phyloP scores from a whole-genome alignment of 1,284 basidiomycete species.

The Cutaneotrichosporon spelunceum region DNA sequence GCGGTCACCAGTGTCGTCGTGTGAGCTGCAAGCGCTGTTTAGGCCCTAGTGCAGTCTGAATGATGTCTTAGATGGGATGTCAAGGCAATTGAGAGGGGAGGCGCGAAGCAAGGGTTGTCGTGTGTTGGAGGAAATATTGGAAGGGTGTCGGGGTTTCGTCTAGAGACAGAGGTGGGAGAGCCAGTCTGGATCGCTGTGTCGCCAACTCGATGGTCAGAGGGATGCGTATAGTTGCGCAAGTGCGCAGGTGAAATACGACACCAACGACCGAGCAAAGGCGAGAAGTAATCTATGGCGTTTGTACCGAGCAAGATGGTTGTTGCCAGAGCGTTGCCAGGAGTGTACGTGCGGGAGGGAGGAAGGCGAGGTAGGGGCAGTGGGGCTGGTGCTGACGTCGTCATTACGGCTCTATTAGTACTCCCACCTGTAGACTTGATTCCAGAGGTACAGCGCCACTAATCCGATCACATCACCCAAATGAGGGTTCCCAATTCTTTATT shows the following conservation, averaged over 20 bases:
- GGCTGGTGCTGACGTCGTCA: not conserved
- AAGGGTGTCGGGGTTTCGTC: not conserved
- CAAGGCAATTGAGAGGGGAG: not conserved
- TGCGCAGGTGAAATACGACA: not conserved
- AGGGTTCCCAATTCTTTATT: not conserved
- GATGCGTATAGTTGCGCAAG: too few species aligned
- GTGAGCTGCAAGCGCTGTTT: not conserved
- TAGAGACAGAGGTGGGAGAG: not conserved
- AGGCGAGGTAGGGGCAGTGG: not conserved
- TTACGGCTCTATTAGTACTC: not conserved
- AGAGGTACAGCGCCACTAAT: not conserved
- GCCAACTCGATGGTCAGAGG: too few species aligned
- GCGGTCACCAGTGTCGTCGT: not conserved
- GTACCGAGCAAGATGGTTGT: too few species aligned
- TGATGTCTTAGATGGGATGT: not conserved
- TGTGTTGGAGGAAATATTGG: not conserved
- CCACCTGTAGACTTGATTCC: not conserved
- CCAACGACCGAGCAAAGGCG: not conserved
- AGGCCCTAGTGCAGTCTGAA: not conserved
- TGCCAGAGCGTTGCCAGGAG: too few species aligned
- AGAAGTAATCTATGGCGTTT: too few species aligned
- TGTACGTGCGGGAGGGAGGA: not conserved
- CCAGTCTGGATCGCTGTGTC: not conserved
- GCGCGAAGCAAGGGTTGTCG: not conserved
- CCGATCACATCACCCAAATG: not conserved